Evolutionary conservation across 2,329 filamentous ascomycete genomes (phyloP), one percentile per base, ranked within the genome.

Genomic region (Xylaria multiplex): DNA sequence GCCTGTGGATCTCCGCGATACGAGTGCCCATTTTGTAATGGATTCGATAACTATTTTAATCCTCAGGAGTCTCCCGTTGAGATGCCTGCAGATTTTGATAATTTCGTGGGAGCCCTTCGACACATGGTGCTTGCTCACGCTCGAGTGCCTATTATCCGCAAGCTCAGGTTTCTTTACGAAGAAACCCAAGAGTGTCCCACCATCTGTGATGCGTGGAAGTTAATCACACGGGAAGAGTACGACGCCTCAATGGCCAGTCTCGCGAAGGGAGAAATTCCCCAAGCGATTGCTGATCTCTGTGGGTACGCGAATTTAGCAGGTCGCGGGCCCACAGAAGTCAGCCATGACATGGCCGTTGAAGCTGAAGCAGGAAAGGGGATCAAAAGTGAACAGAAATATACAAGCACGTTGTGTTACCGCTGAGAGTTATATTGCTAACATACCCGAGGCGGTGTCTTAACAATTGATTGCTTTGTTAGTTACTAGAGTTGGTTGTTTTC

Each of bases 21-120:
- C 22, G 43, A 64, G n/a, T 66, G 64, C 11, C 64, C 64, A 6
- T 64, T 59, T 24, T 66, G 64, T 19, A 32, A 60, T 11, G 64
- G 64, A 13, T 66, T 66, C 27, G 64, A 63, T 16, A 63, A 66
- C 35, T 46, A 59, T 43, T 16, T 58, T 2, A 6, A 37, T 3
- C 30, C 37, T 30, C 3, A 11, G 9, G 35, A 24, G 37, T n/a
- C 24, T 8, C 3, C 24, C 7, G n/a, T 35, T 8, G 57, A 50
- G 40, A 16, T 1, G n/a, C 19, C 32, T 11, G 2, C 14, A 5
- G 64, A 53, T 13, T 64, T 56, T 45, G 30, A 11, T 4, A 37
- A 64, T 32, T 32, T 66, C 14, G 2, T 42, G 6, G 19, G 52
- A 48, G 64, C 64, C 19, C 45, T 64, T 22, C 19, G 27, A 9